Evolutionary conservation across 257 asterid genomes (phyloP), one percentile per base, ranked within the genome.

Genomic region (Dorcoceras hygrometricum): DNA sequence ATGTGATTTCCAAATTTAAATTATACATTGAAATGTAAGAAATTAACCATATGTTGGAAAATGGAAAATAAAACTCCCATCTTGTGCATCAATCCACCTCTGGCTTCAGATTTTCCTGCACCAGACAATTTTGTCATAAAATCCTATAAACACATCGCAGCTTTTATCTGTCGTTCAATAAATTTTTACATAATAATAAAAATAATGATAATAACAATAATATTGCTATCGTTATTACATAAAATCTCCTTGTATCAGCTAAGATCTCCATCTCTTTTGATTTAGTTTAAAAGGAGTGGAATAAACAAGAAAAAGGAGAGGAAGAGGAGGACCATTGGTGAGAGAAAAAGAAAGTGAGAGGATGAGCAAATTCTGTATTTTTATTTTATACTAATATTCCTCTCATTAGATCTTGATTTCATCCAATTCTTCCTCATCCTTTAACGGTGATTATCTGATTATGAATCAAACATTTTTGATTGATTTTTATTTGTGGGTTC

Each of bases 331-430:
- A 73, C 77, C 80, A 34, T 72, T 71, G 69, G 73, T 48, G 59
- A 69, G 76, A 63, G 73, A 71, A 55, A 76, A 64, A 74, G 80
- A 74, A 74, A 74, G 75, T 70, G 77, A 68, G 84, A 81, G 83
- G 86, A 86, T 86, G 85, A 80, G 77, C 84, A 74, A 63, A 83
- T 79, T 85, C 83, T 80, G 87, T 80, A 82, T 83, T 80, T 78
- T 82, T 82, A 73, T 83, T 70, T 69, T 65, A 12, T 77, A 72
- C 63, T 58, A 63, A 78, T 79, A 78, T 80, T 76, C 87, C 75
- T 81, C 83, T 81, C 80, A 62, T 75, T 83, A 85, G 94, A 89
- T 87, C 97, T 87, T 86, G 78, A 72, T 80, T 80, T 73, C 74
- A 68, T 67, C 76, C 65, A 71, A 60, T 76, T 75, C 51, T 25